Evolutionary conservation across 2,329 filamentous ascomycete species (phyloP).

Genomic region (Stagonosporopsis cucurbitacearum): DNA sequence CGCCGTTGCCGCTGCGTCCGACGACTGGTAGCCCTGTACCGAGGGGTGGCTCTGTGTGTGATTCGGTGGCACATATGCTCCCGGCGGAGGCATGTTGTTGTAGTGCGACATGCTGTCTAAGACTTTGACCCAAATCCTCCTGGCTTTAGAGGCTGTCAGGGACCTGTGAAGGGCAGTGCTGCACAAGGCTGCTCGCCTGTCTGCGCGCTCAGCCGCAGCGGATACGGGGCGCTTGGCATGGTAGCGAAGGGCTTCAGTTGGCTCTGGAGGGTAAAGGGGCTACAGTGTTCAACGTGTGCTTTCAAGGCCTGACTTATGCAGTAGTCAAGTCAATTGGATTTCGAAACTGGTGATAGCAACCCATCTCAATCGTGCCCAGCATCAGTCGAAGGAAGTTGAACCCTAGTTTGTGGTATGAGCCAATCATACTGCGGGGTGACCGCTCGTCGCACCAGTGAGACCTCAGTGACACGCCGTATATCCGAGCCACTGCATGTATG

Average conservation of each 20-base stretch:
- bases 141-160: background rate
- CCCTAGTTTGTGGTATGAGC: conserved; percentile 7
- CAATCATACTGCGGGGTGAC: conserved; percentile 14
- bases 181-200: conserved; percentile 8
- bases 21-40: conserved; percentile 24
- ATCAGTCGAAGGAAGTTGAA: conserved; percentile 6
- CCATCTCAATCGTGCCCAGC: background rate
- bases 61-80: conserved; percentile 36
- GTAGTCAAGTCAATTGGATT: background rate
- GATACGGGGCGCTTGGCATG: conserved; percentile 18
- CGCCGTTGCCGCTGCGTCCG: conserved; percentile 22
- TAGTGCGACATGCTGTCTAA: conserved; percentile 41
- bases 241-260: conserved; percentile 5
- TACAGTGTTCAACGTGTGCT: background rate
- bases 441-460: conserved; percentile 2
- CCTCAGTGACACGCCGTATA: conserved; percentile 7
- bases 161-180: conserved; percentile 1
- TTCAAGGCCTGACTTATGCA: background rate
- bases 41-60: conserved; percentile 24
- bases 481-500: background rate
- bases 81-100: conserved; percentile 36
- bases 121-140: background rate
- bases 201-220: conserved; percentile 16
- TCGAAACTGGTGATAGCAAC: background rate
- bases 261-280: background rate